Percentiles rank a stretch among this genome's conserved stretches.
Evolutionary conservation across 179 eudicot species (phyloP).

Genomic region (Camellia oleifera): DNA sequence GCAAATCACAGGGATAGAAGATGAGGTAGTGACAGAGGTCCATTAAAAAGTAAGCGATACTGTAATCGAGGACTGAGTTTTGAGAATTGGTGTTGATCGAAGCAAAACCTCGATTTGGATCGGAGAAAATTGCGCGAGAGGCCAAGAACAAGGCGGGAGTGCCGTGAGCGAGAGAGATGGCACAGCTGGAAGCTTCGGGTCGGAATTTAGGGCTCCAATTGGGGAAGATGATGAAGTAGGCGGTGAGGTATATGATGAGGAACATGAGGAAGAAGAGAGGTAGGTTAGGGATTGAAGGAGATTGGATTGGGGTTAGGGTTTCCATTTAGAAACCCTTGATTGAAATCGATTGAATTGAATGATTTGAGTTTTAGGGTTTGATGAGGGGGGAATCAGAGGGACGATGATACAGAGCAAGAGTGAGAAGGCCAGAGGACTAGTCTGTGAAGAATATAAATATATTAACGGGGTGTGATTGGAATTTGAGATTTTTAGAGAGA

Average conservation of each 20-base stretch:
- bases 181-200: slow-evolving; percentile 70
- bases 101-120: slow-evolving; percentile 31
- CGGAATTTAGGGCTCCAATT: slow-evolving; percentile 54
- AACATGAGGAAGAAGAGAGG: slow-evolving; percentile 36
- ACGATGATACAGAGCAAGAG: background rate
- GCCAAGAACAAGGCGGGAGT: slow-evolving; percentile 69
- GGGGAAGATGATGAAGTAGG: slow-evolving; percentile 47
- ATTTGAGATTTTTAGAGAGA: background rate
- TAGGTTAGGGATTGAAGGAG: slow-evolving; percentile 16
- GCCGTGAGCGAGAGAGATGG: slow-evolving; percentile 62
- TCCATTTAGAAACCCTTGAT: slow-evolving; percentile 15
- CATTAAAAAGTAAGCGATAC: slow-evolving; percentile 63
- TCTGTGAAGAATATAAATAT: too few species aligned
- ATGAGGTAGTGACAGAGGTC: slow-evolving; percentile 60
- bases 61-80: slow-evolving; percentile 53
- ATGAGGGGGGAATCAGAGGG: background rate
- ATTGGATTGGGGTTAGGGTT: slow-evolving; percentile 5
- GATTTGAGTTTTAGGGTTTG: too few species aligned
- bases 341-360: background rate
- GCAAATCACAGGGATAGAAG: slow-evolving; percentile 48
- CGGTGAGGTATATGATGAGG: slow-evolving; percentile 39
- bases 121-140: slow-evolving; percentile 28
- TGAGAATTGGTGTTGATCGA: slow-evolving; percentile 48
- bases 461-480: too few species aligned
- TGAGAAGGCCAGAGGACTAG: too few species aligned